These are phyloP conservation scores for Eucalyptus dawsonii DNA, from an alignment of 345 rosid species.

Conservation along the genomic window DNA sequence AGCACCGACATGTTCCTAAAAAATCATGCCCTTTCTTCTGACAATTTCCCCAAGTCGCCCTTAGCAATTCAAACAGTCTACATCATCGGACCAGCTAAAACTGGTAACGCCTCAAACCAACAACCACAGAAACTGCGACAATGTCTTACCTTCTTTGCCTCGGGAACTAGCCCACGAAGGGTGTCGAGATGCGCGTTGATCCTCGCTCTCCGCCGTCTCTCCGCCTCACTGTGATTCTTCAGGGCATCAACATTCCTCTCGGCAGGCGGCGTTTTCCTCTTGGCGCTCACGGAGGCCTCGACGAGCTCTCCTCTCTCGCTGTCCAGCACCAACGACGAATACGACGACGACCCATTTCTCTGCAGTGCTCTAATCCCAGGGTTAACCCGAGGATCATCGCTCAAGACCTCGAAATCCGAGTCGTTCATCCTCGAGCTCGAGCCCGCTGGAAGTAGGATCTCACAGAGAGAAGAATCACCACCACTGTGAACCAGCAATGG, in stretches of 20 bases:
- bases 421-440: neutral
- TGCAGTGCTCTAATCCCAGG: neutral
- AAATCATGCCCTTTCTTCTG: neutral
- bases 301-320: constrained; percentile 32
- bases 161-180: constrained; percentile 34
- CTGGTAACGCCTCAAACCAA: neutral
- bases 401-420: neutral
- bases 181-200: constrained; percentile 40
- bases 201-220: constrained; percentile 38
- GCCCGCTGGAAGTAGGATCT: neutral
- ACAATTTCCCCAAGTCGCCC: neutral
- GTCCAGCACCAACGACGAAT: constrained; percentile 22
- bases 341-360: neutral
- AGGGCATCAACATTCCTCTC: constrained; percentile 24
- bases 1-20: neutral
- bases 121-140: neutral
- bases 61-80: neutral
- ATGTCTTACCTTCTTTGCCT: constrained; percentile 21
- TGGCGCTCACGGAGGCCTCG: constrained; percentile 8
- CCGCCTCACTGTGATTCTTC: constrained; percentile 50
- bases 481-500: neutral
- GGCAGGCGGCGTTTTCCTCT: constrained; percentile 1
- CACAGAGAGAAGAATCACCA: neutral
- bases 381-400: neutral
- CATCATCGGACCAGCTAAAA: neutral